Evolutionary conservation across 1,284 basidiomycete species (phyloP), one percentile per base, ranked within the genome.

Genomic region (Schizophyllum amplum): DNA sequence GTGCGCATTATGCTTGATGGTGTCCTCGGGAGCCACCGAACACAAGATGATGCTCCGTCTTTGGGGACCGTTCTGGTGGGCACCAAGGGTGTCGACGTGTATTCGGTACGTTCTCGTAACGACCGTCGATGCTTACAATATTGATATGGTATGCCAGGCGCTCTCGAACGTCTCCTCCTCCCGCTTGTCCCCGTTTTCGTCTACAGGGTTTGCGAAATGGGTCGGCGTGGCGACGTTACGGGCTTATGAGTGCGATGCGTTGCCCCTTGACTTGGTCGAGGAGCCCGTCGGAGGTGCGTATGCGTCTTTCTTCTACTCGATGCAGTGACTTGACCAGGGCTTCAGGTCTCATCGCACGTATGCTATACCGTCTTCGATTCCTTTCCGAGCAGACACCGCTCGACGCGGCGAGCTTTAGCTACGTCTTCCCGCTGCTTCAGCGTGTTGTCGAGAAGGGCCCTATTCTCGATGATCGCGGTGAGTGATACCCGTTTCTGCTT

Each of bases 291-390:
- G 79, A 62, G 71, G 90, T 93, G 64, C 61, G 83, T 64, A 23
- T 53, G 42, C 7, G 1, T 67, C 24, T 55, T 33, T 47, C 46
- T 21, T 22, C 7, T 56, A 11, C 24, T 51, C 7, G 25, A 25
- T 57, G 50, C 46, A 22, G 49, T 53, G n/a, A n/a, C n/a, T 23
- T 24, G 26, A 49, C 23, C 60, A 53, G 55, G 48, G 47, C 33
- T 50, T 57, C 58, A 87, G 93, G 80, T 20, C 77, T 98, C 24
- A 80, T 94, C 25, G 77, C 91, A 48, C 90, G 96, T 20, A 86
- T 98, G 1, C 75, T 99, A 1, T 93, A 98, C 69, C 86, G 92
- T 26, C 69, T 99, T 1, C 86, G 91, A 26, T 90, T 84, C 58
- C 74, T 95, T 1, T 87, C 91, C 0, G 92, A 96, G 63, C 87